These are phyloP conservation scores for Bolboschoenus planiculmis DNA, from an alignment of 176 grass and related monocot genomes.

Conservation along the genomic window DNA sequence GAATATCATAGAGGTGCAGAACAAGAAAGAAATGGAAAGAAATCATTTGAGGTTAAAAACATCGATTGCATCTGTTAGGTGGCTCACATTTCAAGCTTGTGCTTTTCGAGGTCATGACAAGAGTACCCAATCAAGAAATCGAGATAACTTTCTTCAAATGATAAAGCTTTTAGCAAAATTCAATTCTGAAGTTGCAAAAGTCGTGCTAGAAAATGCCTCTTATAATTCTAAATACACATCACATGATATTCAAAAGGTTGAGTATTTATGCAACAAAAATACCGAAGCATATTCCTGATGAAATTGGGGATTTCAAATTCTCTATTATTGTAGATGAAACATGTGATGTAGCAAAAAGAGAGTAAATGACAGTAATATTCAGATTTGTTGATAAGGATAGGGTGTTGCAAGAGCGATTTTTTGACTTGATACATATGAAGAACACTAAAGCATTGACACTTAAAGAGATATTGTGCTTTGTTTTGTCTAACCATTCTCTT, in stretches of 20 bases:
- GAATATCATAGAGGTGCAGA: background rate
- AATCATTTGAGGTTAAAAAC: no score
- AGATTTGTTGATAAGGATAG: no score
- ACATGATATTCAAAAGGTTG: constrained; percentile 9
- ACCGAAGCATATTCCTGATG: background rate
- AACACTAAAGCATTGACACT: no score
- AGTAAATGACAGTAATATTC: background rate
- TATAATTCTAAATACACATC: constrained; percentile 11
- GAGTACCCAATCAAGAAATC: background rate
- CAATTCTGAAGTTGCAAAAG: constrained; percentile 19
- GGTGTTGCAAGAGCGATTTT: no score
- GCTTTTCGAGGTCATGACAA: constrained; percentile 24
- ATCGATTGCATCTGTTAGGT: no score
- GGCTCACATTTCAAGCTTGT: constrained; percentile 8
- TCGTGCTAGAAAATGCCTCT: constrained; percentile 9
- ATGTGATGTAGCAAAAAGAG: constrained; percentile 12
- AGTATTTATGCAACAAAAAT: constrained; percentile 4
- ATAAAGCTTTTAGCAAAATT: constrained; percentile 19
- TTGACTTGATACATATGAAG: no score
- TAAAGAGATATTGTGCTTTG: no score
- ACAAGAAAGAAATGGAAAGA: no score
- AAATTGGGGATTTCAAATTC: constrained; percentile 19
- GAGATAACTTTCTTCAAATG: constrained; percentile 25
- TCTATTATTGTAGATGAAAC: constrained; percentile 28
- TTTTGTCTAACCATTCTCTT: no score